Base-by-base conservation (phyloP, 1,284 basidiomycete species). In the Cystobasidium pallidum region DNA sequence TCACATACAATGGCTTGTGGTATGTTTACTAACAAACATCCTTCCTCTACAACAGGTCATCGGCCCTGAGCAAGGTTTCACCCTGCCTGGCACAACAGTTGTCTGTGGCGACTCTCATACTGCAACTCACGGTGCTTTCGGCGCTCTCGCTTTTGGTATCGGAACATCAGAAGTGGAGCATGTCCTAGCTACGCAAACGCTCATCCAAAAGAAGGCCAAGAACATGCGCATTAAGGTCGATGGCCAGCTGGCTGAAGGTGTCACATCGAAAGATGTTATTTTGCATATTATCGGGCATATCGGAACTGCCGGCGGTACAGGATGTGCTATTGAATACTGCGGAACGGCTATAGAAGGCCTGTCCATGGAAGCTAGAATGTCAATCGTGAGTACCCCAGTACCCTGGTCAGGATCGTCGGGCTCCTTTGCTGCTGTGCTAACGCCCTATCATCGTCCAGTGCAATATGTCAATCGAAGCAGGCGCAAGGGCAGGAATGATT, bases 381-480 rank as follows among this genome's bases (percentile, higher is more conserved):
- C 72, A 10, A 51, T 68, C 26, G 49, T 66, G 26, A 43, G 58
- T 26, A 36, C 19, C 21, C n/a, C n/a, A n/a, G n/a, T n/a, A n/a
- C n/a, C n/a, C n/a, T n/a, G n/a, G 19, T 32, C 41, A 39, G n/a
- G 19, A 21, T 36, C n/a, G 28, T 19, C 8, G 13, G n/a, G 26
- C 26, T n/a, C 3, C 32, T 32, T 15, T 10, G 24, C 19, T 34
- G 32, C 28, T 32, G 13, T 57, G 21, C 45, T 36, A 19, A 51
- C 13, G 19, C 24, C 28, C 64, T 55, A 1, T 19, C 1, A 93
- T 21, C 21, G 24, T 47, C 24, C 61, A 71, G 77, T 96, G 93
- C 83, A 97, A 97, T 84, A 97, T 97, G 94, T 93, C 91, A 75
- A 96, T 97, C 80, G 94, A 97, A 82, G 94, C 88, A 73, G 94